Conservation (phyloP, 1,284 basidiomycete genomes). For the Ustilago hordei region DNA sequence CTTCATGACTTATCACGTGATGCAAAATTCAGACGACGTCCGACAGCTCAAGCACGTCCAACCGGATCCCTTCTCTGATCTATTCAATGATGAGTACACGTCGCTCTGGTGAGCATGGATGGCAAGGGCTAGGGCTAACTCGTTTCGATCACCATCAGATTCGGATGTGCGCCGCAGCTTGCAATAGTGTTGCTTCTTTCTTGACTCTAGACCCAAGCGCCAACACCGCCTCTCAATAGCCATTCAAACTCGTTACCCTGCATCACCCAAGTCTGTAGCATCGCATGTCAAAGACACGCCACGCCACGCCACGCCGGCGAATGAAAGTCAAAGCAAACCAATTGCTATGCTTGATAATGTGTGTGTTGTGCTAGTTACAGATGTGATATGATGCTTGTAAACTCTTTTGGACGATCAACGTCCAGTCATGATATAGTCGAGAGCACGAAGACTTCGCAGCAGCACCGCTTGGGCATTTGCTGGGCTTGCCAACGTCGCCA, state of each 20-base stretch:
- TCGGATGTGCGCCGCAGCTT: background rate
- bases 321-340: slow-evolving; percentile 4
- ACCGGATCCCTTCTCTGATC: background rate
- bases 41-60: background rate
- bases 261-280: background rate
- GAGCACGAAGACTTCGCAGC: slow-evolving; percentile 64
- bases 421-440: slow-evolving; percentile 63
- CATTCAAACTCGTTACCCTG: background rate
- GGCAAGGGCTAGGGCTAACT: too few species aligned
- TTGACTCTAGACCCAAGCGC: background rate
- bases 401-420: slow-evolving; percentile 21
- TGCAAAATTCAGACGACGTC: background rate
- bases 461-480: slow-evolving; percentile 65
- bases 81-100: too few species aligned
- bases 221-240: slow-evolving; percentile 3
- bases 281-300: background rate
- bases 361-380: slow-evolving; percentile 10
- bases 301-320: background rate
- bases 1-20: too few species aligned
- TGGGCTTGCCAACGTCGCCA: slow-evolving; percentile 64
- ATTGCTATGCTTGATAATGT: background rate
- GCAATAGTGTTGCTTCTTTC: background rate
- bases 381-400: slow-evolving; percentile 4
- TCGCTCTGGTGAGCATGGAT: too few species aligned
- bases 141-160: background rate